phyloP scores from a whole-genome alignment of 192 early-diverging fungal genomes.

The Coemansia pectinata region DNA sequence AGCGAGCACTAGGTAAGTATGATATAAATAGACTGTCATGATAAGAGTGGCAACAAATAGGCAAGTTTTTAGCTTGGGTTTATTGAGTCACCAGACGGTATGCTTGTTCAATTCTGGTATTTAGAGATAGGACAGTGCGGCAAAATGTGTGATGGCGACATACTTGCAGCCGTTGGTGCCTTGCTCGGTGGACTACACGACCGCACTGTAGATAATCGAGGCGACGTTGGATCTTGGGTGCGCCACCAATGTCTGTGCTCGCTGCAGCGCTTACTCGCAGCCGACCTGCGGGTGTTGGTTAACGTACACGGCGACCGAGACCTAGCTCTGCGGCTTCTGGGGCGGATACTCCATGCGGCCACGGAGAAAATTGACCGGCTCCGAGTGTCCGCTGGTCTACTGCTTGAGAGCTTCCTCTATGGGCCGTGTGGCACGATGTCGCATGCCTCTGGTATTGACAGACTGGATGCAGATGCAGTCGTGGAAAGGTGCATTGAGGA shows the following conservation, averaged over 20 bases:
- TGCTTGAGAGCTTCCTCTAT: slow-evolving; percentile 55
- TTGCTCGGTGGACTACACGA: slow-evolving; percentile 74
- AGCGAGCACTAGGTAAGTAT: slow-evolving; percentile 22
- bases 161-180: slow-evolving; percentile 41
- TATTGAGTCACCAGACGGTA: background rate
- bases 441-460: background rate
- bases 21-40: background rate
- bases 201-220: slow-evolving; percentile 84
- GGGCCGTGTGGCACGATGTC: background rate
- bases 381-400: slow-evolving; percentile 68
- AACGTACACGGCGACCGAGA: slow-evolving; percentile 18
- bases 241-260: slow-evolving; percentile 71
- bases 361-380: slow-evolving; percentile 94
- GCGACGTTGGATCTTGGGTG: slow-evolving; percentile 95
- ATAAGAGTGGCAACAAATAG: background rate
- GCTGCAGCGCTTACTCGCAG: slow-evolving; percentile 51
- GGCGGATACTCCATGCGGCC: slow-evolving; percentile 65
- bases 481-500: slow-evolving; percentile 12
- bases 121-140: background rate
- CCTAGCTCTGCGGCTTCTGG: slow-evolving; percentile 43
- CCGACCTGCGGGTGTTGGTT: slow-evolving; percentile 18
- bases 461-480: background rate
- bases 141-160: background rate
- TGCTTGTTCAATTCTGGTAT: background rate
- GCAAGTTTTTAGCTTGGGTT: background rate